Base-by-base conservation (phyloP, 768 basidiomycete genomes). In the Leucosporidium creatinivorum region DNA sequence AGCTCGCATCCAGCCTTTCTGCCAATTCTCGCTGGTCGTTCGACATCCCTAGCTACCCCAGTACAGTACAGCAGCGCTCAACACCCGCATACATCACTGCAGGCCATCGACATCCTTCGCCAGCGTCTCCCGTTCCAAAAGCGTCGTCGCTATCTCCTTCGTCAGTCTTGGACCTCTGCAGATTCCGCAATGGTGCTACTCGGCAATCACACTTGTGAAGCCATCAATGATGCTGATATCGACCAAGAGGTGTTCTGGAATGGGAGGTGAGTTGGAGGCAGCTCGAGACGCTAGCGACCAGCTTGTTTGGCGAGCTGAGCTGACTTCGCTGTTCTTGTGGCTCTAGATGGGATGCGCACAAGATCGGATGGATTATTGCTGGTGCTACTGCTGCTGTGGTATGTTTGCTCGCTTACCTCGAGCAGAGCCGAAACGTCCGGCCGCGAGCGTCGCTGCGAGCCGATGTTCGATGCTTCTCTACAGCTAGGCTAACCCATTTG, bases 281-380 rank as follows among this genome's bases (percentile, higher is more conserved):
- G 33, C 33, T 10, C 33, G 10, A 33, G 33, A 10, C 4, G 33
- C 10, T 44, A 15, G n/a, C n/a, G n/a, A n/a, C n/a, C 39, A 44
- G 39, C 39, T 44, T 44, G 39, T 44, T 44, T 44, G 39, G 39
- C 39, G 39, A 10, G 10, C 8, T 13, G 8, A 17, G 39, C 15
- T 17, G 39, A 44, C 39, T 3, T 44, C 39, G 39, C 39, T 44
- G 39, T 44, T 44, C 39, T 44, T 44, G 39, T 13, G 47, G 31
- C 28, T 4, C 33, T 33, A 26, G 44, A 17, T 60, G 65, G 65
- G 69, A 70, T 19, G 58, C 62, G 1, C 65, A 70, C 31, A 61
- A 67, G 44, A 33, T 63, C 4, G 65, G 69, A 0, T 67, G 69
- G 65, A 10, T 67, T 15, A 48, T 63, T 19, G 65, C 65, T 0